These are phyloP conservation scores for Tuber aestivum DNA, from an alignment of 495 filamentous ascomycete species.

Conservation along the genomic window DNA sequence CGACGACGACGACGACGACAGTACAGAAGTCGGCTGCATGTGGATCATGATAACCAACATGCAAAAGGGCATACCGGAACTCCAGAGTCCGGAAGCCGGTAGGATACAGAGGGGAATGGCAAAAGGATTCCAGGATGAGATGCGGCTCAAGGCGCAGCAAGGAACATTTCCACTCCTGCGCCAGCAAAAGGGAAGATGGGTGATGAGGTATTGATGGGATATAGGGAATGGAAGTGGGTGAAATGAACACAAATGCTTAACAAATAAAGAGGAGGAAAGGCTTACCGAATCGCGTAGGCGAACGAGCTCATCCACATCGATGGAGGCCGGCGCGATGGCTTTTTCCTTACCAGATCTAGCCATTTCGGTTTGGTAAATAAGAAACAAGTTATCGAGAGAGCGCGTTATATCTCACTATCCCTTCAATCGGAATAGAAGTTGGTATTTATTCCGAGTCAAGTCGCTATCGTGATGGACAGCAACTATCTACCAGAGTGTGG, in stretches of 20 bases:
- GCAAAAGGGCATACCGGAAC: neutral
- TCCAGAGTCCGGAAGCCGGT: neutral
- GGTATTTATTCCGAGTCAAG: neutral
- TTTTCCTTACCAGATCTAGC: slow-evolving; percentile 28
- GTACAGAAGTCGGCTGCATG: neutral
- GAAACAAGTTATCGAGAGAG: neutral
- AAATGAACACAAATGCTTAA: slow-evolving; percentile 7
- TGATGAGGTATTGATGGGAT: neutral
- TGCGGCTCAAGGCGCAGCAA: neutral
- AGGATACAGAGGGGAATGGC: neutral
- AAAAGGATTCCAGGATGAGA: neutral
- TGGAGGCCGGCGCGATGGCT: slow-evolving; percentile 31
- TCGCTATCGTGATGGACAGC: neutral
- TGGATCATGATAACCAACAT: neutral
- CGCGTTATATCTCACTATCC: slow-evolving; percentile 2
- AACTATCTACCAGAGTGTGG: neutral
- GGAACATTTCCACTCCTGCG: neutral
- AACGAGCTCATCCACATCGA: slow-evolving; percentile 31
- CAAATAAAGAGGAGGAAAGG: slow-evolving; percentile 4
- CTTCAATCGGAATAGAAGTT: neutral
- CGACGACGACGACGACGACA: neutral
- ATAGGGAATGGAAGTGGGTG: neutral
- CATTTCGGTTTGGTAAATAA: slow-evolving; percentile 8
- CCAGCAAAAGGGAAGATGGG: neutral
- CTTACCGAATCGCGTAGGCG: slow-evolving; percentile 42